phyloP scores from a whole-genome alignment of 768 basidiomycete species.

The Lactarius pseudohatsudake region DNA sequence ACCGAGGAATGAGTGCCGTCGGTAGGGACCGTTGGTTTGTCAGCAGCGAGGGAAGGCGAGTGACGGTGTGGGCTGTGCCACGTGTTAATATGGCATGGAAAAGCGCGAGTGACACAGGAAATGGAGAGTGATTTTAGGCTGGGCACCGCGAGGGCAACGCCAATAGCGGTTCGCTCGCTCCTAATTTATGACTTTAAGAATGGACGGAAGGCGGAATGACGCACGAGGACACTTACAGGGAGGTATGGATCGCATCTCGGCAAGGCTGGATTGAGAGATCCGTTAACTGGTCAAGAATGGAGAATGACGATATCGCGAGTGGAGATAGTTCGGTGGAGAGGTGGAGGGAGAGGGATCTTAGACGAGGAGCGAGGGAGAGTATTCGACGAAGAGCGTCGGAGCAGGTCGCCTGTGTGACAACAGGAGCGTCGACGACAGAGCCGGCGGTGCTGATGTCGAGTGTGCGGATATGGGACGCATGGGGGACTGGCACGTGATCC shows the following conservation, averaged over 20 bases:
- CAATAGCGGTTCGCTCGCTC: constrained; percentile 26
- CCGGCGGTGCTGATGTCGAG: constrained; percentile 26
- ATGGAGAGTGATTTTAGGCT: constrained; percentile 27
- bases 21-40: background rate
- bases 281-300: constrained; percentile 13
- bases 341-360: constrained; percentile 23
- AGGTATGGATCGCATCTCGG: constrained; percentile 17
- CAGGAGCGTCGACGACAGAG: background rate
- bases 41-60: background rate
- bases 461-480: constrained; percentile 24
- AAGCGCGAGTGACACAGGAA: constrained; percentile 24
- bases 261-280: constrained; percentile 26
- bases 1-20: background rate
- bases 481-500: constrained; percentile 22
- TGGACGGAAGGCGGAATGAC: constrained; percentile 7
- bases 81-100: constrained; percentile 1
- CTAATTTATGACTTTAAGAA: constrained; percentile 8
- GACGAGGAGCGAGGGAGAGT: constrained; percentile 18
- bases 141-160: constrained; percentile 25
- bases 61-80: background rate
- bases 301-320: constrained; percentile 15
- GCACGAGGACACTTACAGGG: constrained; percentile 22
- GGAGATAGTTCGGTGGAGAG: constrained; percentile 27
- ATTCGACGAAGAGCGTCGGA: constrained; percentile 22
- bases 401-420: constrained; percentile 6